A percentile compares a stretch with the other conserved stretches of the same genome.
phyloP scores from a whole-genome alignment of 345 rosid genomes.

The Laguncularia racemosa region DNA sequence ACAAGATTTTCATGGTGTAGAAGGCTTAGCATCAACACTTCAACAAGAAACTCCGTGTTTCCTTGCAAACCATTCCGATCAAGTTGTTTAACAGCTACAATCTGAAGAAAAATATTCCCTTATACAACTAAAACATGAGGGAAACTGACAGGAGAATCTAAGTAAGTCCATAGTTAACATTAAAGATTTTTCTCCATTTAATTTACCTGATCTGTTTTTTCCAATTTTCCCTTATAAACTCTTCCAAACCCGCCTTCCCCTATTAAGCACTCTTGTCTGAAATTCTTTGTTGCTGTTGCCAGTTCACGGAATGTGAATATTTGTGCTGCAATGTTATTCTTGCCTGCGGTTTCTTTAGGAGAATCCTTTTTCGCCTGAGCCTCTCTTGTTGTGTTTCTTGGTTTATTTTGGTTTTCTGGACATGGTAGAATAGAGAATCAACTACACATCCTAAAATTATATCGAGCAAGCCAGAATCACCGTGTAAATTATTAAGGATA shows the following conservation, averaged over 20 bases:
- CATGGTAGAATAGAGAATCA: neutral
- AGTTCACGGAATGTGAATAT: constrained; percentile 80
- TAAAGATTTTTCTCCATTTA: neutral
- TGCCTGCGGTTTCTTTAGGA: constrained; percentile 17
- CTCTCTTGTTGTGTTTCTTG: constrained; percentile 7
- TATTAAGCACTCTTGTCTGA: constrained; percentile 74
- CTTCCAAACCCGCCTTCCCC: constrained; percentile 98
- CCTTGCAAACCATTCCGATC: constrained; percentile 65
- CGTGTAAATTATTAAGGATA: neutral
- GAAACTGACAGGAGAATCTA: neutral
- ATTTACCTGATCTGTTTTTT: constrained; percentile 52
- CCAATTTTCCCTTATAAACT: constrained; percentile 79
- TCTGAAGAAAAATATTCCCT: constrained; percentile 17
- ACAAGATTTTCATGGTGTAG: constrained; percentile 57
- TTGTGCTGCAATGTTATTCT: constrained; percentile 50
- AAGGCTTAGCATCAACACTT: constrained; percentile 57
- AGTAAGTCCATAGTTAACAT: neutral
- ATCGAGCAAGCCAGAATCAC: too few species aligned
- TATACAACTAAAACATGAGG: neutral
- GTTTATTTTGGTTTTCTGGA: constrained; percentile 14
- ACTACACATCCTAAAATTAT: neutral
- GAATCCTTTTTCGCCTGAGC: constrained; percentile 11
- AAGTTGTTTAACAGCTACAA: constrained; percentile 62
- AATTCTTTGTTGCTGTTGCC: constrained; percentile 85
- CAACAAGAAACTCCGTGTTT: constrained; percentile 56